Conservation (phyloP, 2,329 filamentous ascomycete genomes). For the Lachnellula occidentalis region DNA sequence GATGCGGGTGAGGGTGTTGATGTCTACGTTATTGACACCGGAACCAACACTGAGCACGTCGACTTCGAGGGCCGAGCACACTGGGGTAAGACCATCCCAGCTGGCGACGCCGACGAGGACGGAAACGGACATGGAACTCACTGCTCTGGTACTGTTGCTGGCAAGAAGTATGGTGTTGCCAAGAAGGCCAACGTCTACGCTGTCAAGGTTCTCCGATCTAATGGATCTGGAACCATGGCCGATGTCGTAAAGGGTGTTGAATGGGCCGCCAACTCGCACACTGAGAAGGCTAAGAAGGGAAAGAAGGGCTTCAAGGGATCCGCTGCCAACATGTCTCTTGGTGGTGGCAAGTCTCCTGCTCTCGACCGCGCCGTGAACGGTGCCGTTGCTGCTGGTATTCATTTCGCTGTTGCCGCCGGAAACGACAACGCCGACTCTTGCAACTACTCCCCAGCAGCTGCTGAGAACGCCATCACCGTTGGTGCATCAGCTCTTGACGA, state of each 20-base stretch:
- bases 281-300: conserved; percentile 72
- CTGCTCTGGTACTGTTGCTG: conserved; percentile 96
- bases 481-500: conserved; percentile 91
- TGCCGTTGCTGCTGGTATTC: conserved; percentile 82
- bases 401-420: conserved; percentile 97
- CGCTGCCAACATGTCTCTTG: conserved; percentile 98
- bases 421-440: conserved; percentile 99
- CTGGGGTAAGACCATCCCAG: conserved; percentile 96
- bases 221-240: conserved; percentile 96
- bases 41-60: conserved; percentile 87
- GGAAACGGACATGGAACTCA: conserved; percentile 98
- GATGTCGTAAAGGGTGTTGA: conserved; percentile 98
- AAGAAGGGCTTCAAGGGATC: conserved; percentile 98
- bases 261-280: conserved; percentile 78
- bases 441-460: conserved; percentile 97
- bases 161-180: conserved; percentile 98
- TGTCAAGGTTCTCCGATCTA: conserved; percentile 96
- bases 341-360: conserved; percentile 90
- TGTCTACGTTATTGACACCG: conserved; percentile 97
- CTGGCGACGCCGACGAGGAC: conserved; percentile 78
- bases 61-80: conserved; percentile 94
- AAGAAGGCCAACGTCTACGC: conserved; percentile 98
- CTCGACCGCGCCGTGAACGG: conserved; percentile 92
- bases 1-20: conserved; percentile 96
- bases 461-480: conserved; percentile 87